These are phyloP conservation scores for Xerocomellus dryophilus DNA, from an alignment of 768 basidiomycete genomes.

Conservation along the genomic window DNA sequence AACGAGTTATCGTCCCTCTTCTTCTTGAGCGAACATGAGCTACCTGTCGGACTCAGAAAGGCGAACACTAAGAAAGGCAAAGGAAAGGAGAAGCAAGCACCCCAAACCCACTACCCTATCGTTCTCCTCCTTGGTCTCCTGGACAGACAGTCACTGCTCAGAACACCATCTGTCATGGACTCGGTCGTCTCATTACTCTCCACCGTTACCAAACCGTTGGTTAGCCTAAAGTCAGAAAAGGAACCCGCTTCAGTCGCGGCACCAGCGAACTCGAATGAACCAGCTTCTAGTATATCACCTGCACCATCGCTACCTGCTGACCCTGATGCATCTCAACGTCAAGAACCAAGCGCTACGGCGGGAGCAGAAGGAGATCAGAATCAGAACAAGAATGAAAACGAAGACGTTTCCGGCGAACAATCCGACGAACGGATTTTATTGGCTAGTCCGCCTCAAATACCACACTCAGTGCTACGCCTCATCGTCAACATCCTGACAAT, in stretches of 20 bases:
- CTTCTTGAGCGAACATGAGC: constrained; percentile 95
- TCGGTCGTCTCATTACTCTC: constrained; percentile 85
- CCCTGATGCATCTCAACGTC: constrained; percentile 9
- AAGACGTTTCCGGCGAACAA: constrained; percentile 17
- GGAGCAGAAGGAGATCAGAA: constrained; percentile 20
- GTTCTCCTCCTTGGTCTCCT: constrained; percentile 85
- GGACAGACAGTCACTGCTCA: constrained; percentile 81
- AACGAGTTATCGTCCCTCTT: constrained; percentile 86
- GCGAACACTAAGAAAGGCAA: constrained; percentile 81
- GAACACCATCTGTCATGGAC: constrained; percentile 89
- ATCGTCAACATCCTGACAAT: constrained; percentile 97
- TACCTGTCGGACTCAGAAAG: constrained; percentile 73
- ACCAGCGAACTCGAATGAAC: constrained; percentile 16
- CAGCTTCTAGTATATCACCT: constrained; percentile 4
- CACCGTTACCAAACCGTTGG: constrained; percentile 81
- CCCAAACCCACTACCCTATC: constrained; percentile 86
- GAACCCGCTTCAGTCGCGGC: constrained; percentile 27
- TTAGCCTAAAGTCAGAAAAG: constrained; percentile 54
- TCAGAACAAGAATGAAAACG: constrained; percentile 23
- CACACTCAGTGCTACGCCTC: constrained; percentile 77
- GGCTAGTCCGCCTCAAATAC: constrained; percentile 78
- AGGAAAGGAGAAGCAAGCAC: constrained; percentile 84
- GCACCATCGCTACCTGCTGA: constrained; percentile 1
- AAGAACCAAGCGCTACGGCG: constrained; percentile 16
- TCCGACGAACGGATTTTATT: constrained; percentile 49